Evolutionary conservation across 768 basidiomycete genomes (phyloP).

Genomic region (Collybiopsis luxurians): DNA sequence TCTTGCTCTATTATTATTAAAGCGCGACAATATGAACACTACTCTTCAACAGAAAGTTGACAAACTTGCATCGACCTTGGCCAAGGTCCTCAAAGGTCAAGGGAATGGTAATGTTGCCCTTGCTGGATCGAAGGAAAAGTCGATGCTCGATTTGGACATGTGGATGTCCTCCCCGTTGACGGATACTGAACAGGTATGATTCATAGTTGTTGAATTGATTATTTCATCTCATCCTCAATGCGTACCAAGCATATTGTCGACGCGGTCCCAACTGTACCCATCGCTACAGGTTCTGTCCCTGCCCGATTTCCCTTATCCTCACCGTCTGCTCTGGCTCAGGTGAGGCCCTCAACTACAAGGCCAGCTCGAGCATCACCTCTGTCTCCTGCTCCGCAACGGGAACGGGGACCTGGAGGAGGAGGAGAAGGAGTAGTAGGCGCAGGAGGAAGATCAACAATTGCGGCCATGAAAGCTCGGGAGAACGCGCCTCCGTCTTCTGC

Average conservation of each 20-base stretch:
- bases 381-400: neutral
- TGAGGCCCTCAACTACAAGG: neutral
- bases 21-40: slow-evolving; percentile 6
- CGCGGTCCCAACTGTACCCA: too few relatives aligned
- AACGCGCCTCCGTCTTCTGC: neutral
- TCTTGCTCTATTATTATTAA: neutral
- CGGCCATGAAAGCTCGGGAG: neutral
- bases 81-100: neutral
- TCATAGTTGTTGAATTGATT: neutral
- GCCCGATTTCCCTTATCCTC: neutral
- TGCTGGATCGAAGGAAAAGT: neutral
- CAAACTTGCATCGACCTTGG: slow-evolving; percentile 5
- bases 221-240: neutral
- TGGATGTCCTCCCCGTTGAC: slow-evolving; percentile 2
- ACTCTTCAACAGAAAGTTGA: slow-evolving; percentile 1
- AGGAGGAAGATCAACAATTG: too few relatives aligned
- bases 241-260: neutral
- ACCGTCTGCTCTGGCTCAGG: neutral
- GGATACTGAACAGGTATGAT: neutral
- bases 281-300: too few relatives aligned
- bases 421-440: neutral
- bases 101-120: neutral
- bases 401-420: too few relatives aligned
- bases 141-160: slow-evolving; percentile 6
- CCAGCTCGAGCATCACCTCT: neutral